Conservation (phyloP, 176 grass and related monocot species). For the Zea mays region DNA sequence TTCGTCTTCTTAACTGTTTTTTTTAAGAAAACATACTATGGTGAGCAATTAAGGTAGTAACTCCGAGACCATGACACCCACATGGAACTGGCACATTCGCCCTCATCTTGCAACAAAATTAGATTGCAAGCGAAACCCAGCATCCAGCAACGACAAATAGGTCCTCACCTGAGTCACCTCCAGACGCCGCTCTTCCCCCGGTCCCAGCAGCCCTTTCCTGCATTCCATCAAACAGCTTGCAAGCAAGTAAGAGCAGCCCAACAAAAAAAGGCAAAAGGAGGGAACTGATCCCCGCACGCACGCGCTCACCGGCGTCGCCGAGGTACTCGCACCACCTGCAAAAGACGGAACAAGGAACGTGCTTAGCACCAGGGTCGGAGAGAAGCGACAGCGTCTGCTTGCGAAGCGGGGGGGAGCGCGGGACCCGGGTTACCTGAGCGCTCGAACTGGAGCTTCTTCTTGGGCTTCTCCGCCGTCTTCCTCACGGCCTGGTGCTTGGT, state of each 20-base stretch:
- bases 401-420: background rate
- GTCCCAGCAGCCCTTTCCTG: constrained; percentile 11
- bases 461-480: background rate
- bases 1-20: constrained; percentile 23
- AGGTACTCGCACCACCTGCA: constrained; percentile 14
- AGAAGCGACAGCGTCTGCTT: background rate
- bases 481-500: constrained; percentile 24
- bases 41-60: background rate
- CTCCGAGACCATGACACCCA: background rate
- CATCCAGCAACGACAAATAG: background rate
- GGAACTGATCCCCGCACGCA: background rate
- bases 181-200: background rate
- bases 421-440: background rate
- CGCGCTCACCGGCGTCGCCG: background rate
- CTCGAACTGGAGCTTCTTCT: constrained; percentile 35
- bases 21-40: background rate
- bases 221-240: constrained; percentile 46
- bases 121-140: background rate
- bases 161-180: background rate
- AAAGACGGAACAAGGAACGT: background rate
- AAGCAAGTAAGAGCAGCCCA: background rate
- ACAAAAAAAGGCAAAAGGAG: too few species aligned
- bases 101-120: background rate
- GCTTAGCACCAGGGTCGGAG: background rate
- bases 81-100: background rate